A percentile compares a stretch with the other conserved stretches of the same genome.
These are phyloP conservation scores for Diutina rugosa DNA, from an alignment of 1,139 yeast genomes.

Conservation along the genomic window DNA sequence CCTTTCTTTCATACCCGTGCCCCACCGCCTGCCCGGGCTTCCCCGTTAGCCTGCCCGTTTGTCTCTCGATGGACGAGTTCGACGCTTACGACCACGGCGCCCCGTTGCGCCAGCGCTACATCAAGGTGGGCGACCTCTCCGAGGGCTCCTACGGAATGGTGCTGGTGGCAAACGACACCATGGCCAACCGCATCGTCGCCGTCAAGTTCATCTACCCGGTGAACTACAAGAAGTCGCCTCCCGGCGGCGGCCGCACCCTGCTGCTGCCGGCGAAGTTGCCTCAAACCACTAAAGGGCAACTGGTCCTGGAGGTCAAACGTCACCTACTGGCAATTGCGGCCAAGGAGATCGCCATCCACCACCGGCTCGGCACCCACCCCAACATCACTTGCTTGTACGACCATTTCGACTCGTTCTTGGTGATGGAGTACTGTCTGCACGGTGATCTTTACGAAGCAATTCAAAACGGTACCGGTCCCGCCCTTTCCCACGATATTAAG, in stretches of 20 bases:
- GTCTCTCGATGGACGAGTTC: slow-evolving; percentile 27
- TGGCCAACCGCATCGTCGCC: slow-evolving; percentile 52
- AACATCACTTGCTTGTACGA: slow-evolving; percentile 60
- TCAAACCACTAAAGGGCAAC: neutral
- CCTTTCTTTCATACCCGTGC: neutral
- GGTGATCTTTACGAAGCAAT: slow-evolving; percentile 95
- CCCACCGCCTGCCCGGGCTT: no score
- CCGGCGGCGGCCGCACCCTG: slow-evolving; percentile 6
- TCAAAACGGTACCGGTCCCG: slow-evolving; percentile 69
- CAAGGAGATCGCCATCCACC: slow-evolving; percentile 68
- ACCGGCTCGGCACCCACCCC: slow-evolving; percentile 51
- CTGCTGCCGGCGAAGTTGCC: neutral
- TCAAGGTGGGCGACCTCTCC: slow-evolving; percentile 64
- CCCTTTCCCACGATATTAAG: slow-evolving; percentile 59
- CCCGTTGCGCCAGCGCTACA: slow-evolving; percentile 50
- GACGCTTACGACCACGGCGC: slow-evolving; percentile 48
- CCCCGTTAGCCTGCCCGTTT: neutral
- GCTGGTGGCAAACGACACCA: slow-evolving; percentile 67
- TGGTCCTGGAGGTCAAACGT: neutral
- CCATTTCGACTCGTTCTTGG: slow-evolving; percentile 66
- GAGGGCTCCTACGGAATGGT: slow-evolving; percentile 94
- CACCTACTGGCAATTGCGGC: slow-evolving; percentile 25
- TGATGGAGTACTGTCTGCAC: slow-evolving; percentile 77
- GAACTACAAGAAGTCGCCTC: slow-evolving; percentile 18
- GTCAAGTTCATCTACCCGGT: slow-evolving; percentile 64